phyloP scores from a whole-genome alignment of 2,329 filamentous ascomycete species.

The Fusarium tupiense region DNA sequence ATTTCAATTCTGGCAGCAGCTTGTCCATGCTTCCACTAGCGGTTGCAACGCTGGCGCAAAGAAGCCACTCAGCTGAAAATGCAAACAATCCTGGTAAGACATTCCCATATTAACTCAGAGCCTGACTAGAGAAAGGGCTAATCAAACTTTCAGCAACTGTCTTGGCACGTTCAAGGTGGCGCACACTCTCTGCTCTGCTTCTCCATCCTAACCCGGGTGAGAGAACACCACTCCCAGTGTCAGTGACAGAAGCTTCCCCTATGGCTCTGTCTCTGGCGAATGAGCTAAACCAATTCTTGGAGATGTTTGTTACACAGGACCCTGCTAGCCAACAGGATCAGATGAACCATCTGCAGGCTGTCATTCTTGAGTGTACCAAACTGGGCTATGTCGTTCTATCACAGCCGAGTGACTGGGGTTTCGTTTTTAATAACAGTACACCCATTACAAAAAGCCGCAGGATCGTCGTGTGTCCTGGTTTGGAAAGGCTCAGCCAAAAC shows the following conservation, averaged over 20 bases:
- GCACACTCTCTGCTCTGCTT: slow-evolving; percentile 54
- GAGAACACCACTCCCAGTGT: slow-evolving; percentile 47
- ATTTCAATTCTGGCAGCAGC: slow-evolving; percentile 39
- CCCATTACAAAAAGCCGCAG: neutral
- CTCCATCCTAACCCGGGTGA: slow-evolving; percentile 52
- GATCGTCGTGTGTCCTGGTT: slow-evolving; percentile 44
- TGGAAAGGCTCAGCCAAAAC: slow-evolving; percentile 43
- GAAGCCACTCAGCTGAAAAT: slow-evolving; percentile 43
- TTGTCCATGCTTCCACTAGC: slow-evolving; percentile 51
- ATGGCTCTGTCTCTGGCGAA: slow-evolving; percentile 47
- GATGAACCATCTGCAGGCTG: slow-evolving; percentile 50
- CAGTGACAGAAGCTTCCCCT: slow-evolving; percentile 43
- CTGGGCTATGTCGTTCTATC: slow-evolving; percentile 56
- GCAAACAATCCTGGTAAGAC: slow-evolving; percentile 46
- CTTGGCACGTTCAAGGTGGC: slow-evolving; percentile 54
- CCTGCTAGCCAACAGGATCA: slow-evolving; percentile 46
- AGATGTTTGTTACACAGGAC: slow-evolving; percentile 45
- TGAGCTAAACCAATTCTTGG: slow-evolving; percentile 49
- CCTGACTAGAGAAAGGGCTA: neutral
- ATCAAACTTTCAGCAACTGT: slow-evolving; percentile 20
- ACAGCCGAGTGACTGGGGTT: slow-evolving; percentile 53
- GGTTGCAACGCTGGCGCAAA: slow-evolving; percentile 45
- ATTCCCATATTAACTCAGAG: neutral
- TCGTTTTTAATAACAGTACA: slow-evolving; percentile 37
- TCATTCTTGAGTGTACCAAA: slow-evolving; percentile 53